These are phyloP conservation scores for Fallopia convolvulus DNA, from an alignment of 148 eudicot genomes.

Conservation along the genomic window DNA sequence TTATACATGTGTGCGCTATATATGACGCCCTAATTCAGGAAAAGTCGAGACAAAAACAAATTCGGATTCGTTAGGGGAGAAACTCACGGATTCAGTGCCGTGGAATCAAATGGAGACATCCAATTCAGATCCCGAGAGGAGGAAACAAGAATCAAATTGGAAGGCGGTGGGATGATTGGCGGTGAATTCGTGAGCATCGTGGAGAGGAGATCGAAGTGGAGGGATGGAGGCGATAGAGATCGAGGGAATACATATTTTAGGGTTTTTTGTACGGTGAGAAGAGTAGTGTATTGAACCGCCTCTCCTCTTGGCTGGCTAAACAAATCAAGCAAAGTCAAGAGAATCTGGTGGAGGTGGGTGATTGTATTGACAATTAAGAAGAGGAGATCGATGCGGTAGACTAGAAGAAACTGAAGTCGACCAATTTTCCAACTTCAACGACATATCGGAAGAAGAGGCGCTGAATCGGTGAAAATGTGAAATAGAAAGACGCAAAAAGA, in stretches of 20 bases:
- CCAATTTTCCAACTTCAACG: too few relatives aligned
- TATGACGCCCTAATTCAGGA: not conserved
- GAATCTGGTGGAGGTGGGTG: too few relatives aligned
- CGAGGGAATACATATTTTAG: not conserved
- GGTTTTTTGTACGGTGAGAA: slow-evolving; percentile 1
- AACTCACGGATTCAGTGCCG: not conserved
- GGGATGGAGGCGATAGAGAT: slow-evolving; percentile 1
- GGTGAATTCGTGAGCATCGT: not conserved
- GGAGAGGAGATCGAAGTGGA: slow-evolving; percentile 3
- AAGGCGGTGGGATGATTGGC: not conserved
- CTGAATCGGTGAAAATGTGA: too few relatives aligned
- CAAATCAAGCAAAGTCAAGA: too few relatives aligned
- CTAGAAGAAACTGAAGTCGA: too few relatives aligned
- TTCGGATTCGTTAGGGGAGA: not conserved
- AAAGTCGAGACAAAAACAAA: not conserved
- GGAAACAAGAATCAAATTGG: not conserved
- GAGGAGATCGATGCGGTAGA: too few relatives aligned
- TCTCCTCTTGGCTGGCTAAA: not conserved
- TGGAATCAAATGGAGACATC: not conserved
- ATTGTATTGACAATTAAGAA: slow-evolving; percentile 15
- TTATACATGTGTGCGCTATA: not conserved
- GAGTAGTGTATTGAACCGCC: slow-evolving; percentile 3
- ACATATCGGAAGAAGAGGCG: too few relatives aligned
- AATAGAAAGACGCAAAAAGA: too few relatives aligned
- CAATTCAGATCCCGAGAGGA: not conserved